A percentile compares a stretch with the other conserved stretches of the same genome.
These are phyloP conservation scores for Fusarium ambrosium DNA, from an alignment of 2,329 filamentous ascomycete genomes.

Conservation along the genomic window DNA sequence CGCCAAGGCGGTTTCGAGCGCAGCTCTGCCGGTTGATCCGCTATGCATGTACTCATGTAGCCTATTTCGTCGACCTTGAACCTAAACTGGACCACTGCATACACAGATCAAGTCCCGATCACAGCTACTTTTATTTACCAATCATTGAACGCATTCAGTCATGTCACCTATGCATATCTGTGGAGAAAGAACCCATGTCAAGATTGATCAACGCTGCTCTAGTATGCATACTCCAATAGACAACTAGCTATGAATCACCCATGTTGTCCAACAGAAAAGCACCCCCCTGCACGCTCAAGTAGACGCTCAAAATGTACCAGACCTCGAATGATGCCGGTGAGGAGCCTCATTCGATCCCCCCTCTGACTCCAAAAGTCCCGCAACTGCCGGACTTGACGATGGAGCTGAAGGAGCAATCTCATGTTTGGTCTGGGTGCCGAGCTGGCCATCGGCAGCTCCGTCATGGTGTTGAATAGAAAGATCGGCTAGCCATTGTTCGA, in stretches of 20 bases:
- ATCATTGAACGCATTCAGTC: neutral
- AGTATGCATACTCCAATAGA: neutral
- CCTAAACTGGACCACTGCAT: neutral
- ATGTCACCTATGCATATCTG: neutral
- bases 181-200: neutral
- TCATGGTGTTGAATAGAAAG: neutral
- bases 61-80: neutral
- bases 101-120: neutral
- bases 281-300: neutral
- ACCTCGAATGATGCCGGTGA: neutral
- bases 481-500: neutral
- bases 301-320: neutral
- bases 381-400: neutral
- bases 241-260: neutral
- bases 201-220: neutral
- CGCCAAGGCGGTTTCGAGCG: neutral
- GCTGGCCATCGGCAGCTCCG: neutral
- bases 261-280: neutral
- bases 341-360: neutral
- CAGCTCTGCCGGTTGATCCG: neutral
- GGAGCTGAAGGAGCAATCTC: neutral
- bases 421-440: neutral
- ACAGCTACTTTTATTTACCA: neutral
- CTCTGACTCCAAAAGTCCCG: neutral
- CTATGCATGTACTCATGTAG: neutral